Evolutionary conservation across 108 stramenopile species (phyloP).

Genomic region (Skeletonema tropicum): DNA sequence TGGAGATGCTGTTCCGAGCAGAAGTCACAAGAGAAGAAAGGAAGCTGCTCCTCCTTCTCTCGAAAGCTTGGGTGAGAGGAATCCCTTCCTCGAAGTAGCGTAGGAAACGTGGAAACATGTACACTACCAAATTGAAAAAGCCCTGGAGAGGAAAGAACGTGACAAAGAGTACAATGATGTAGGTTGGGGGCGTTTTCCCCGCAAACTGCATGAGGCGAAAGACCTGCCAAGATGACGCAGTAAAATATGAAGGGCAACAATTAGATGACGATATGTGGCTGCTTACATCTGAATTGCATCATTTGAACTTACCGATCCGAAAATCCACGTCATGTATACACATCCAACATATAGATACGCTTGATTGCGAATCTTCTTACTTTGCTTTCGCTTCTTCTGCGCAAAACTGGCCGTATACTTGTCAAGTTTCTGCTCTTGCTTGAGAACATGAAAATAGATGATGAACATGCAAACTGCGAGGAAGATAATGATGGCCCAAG

Average conservation of each 20-base stretch:
- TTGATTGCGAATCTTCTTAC: constrained; percentile 19
- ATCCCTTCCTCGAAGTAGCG: constrained; percentile 5
- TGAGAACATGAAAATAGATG: constrained; percentile 16
- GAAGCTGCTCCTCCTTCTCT: constrained; percentile 1
- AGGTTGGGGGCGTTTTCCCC: not conserved
- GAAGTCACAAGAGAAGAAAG: not conserved
- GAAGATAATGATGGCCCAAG: constrained; percentile 14
- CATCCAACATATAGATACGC: constrained; percentile 17
- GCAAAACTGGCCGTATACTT: not conserved
- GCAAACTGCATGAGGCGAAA: constrained; percentile 17
- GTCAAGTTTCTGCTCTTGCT: constrained; percentile 16
- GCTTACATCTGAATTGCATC: not conserved
- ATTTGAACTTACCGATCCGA: constrained; percentile 13
- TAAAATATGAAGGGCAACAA: not conserved
- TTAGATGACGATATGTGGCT: not conserved
- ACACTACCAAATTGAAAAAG: constrained; percentile 27
- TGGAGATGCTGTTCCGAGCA: not conserved
- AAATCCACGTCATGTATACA: constrained; percentile 20
- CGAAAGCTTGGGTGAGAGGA: not conserved
- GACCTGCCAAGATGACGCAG: constrained; percentile 3
- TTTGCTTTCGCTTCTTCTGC: constrained; percentile 4
- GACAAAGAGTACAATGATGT: constrained; percentile 13
- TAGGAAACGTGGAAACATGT: constrained; percentile 10
- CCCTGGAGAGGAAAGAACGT: constrained; percentile 32
- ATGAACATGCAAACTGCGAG: constrained; percentile 6